Percentiles rank a stretch among this genome's conserved stretches.
phyloP scores from a whole-genome alignment of 2,329 filamentous ascomycete genomes.

The Hyphodiscus sp. region DNA sequence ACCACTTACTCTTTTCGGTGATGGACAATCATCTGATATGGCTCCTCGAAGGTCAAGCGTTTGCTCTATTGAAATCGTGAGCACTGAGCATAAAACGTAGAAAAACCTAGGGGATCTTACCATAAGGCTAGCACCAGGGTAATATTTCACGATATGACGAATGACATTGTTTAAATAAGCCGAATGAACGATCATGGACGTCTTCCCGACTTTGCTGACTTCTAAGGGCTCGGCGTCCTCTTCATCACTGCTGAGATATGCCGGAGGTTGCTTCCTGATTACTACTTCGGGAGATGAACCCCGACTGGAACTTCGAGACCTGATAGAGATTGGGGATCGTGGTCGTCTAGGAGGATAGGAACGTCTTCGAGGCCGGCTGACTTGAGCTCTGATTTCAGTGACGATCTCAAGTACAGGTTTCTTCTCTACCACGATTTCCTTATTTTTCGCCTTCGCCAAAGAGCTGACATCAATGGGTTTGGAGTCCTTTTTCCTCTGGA shows the following conservation, averaged over 20 bases:
- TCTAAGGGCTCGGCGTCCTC: background rate
- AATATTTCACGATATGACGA: constrained; percentile 13
- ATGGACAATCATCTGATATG: constrained; percentile 33
- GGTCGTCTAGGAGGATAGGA: background rate
- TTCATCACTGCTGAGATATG: background rate
- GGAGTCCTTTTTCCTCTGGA: background rate
- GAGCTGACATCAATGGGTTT: background rate
- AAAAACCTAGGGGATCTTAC: background rate
- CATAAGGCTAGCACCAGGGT: constrained; percentile 11
- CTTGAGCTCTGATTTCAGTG: background rate
- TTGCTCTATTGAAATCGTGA: background rate
- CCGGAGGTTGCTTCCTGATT: background rate
- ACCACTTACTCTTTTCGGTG: constrained; percentile 3
- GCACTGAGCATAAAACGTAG: background rate
- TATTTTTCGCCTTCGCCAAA: background rate
- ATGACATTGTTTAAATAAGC: constrained; percentile 12
- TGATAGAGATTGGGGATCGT: background rate
- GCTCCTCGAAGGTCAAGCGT: constrained; percentile 18
- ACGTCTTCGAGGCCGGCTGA: background rate
- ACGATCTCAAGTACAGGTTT: background rate
- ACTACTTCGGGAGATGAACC: background rate
- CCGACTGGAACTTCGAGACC: background rate
- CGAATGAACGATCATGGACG: constrained; percentile 12
- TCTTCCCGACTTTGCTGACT: constrained; percentile 1
- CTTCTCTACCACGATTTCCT: background rate